Base-by-base conservation (phyloP, 768 basidiomycete species). In the Exsudoporus frostii region DNA sequence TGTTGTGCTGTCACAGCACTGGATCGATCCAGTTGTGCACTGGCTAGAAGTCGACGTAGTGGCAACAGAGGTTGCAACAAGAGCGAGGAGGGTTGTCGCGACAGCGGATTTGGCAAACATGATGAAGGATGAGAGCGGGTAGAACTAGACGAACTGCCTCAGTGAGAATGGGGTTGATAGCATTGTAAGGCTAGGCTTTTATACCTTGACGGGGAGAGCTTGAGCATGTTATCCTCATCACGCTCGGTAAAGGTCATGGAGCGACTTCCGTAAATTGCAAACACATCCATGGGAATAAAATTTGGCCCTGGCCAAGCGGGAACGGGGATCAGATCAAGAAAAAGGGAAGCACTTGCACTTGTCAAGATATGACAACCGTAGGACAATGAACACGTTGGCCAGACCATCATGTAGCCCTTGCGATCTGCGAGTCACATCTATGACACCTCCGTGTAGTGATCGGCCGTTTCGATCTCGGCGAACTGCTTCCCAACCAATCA, bases 81-180 rank as follows among this genome's bases (percentile, higher is more conserved):
- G 49, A 41, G 49, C 45, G 45, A 56, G 41, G 36, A 56, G 19
- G 29, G 34, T 48, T 13, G 46, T 43, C 2, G 41, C 9, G 43
- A 48, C 51, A 27, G 24, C 4, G 17, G 34, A 4, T 20, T 54
- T 54, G 15, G 43, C 3, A 25, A 50, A 57, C 52, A 48, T 54
- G 33, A 14, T 24, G 22, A 24, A 29, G 40, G 24, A 25, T 45
- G 45, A 37, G 39, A 29, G 27, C 10, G 15, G 20, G 9, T 52
- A 4, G 40, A 48, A 38, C 29, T 43, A 45, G 30, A 40, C 13
- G 33, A 37, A n/a, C 20, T 30, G 43, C 45, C 2, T 45, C 15
- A 5, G 24, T 36, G 51, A 42, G 45, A 24, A 34, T 38, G 50
- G 13, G 13, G 22, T 34, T 9, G n/a, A 27, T 14, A 19, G 24